These are phyloP conservation scores for Penicillium angulare DNA, from an alignment of 495 filamentous ascomycete species.

Conservation along the genomic window DNA sequence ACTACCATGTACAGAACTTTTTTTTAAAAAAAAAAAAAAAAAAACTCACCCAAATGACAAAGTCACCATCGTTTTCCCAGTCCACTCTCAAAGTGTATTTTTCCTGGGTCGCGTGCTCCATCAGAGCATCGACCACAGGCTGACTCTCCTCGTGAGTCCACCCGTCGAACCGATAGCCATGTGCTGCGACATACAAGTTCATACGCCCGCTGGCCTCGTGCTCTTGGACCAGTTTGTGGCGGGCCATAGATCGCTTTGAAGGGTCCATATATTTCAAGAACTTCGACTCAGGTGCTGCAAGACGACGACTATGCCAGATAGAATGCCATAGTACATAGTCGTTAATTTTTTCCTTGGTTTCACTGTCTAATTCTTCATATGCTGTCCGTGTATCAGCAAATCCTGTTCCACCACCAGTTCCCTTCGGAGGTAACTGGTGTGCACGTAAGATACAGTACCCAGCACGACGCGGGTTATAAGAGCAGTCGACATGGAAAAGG, in stretches of 20 bases:
- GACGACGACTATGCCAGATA: background rate
- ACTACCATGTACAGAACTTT: background rate
- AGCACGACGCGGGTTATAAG: background rate
- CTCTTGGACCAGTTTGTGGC: background rate
- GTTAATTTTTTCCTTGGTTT: background rate
- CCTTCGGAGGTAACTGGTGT: background rate
- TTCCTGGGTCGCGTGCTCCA: background rate
- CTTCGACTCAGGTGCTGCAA: background rate
- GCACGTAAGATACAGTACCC: background rate
- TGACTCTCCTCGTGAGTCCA: background rate
- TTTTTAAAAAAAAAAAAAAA: no score
- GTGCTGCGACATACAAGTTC: slow-evolving; percentile 1
- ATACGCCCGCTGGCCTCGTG: background rate
- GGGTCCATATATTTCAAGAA: background rate
- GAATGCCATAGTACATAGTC: background rate
- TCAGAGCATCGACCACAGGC: background rate
- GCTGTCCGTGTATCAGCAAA: background rate
- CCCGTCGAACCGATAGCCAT: background rate
- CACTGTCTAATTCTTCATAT: background rate
- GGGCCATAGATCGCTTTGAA: background rate
- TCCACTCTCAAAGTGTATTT: background rate
- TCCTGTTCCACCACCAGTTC: background rate
- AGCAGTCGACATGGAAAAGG: background rate
- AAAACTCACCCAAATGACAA: background rate
- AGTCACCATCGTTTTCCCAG: background rate